Conservation (phyloP, 768 basidiomycete species). For the Phlegmacium glaucopus region DNA sequence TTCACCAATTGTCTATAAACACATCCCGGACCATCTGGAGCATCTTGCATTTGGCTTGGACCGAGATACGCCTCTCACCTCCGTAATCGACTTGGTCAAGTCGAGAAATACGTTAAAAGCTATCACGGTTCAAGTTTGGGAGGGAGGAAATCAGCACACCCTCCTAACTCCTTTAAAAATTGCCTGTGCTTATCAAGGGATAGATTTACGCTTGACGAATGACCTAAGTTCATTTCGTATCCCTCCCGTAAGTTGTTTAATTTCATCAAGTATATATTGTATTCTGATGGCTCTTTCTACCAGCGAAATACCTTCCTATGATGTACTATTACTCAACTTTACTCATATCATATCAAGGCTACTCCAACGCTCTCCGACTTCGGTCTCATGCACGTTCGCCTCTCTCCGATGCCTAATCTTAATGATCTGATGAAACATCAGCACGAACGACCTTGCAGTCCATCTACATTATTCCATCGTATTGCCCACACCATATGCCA, state of each 20-base stretch:
- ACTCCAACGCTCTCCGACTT: too few species aligned
- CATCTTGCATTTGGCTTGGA: conserved; percentile 63
- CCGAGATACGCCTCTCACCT: conserved; percentile 48
- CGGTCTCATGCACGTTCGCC: too few species aligned
- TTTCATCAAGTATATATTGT: not conserved
- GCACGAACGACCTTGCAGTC: too few species aligned
- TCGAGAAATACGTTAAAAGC: conserved; percentile 37
- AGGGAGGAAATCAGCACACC: conserved; percentile 45
- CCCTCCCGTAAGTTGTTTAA: conserved; percentile 8
- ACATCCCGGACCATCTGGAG: conserved; percentile 45
- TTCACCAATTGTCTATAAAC: conserved; percentile 42
- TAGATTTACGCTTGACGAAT: conserved; percentile 47
- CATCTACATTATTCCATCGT: too few species aligned
- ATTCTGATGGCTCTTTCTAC: not conserved
- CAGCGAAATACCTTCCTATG: not conserved
- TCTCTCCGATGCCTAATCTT: too few species aligned
- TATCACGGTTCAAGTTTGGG: conserved; percentile 54
- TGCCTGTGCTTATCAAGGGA: conserved; percentile 59
- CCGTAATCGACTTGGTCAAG: conserved; percentile 55
- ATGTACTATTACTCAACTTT: too few species aligned
- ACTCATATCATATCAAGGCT: too few species aligned
- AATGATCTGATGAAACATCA: too few species aligned
- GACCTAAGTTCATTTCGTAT: conserved; percentile 54
- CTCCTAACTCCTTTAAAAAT: conserved; percentile 55
- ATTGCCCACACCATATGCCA: too few species aligned